A percentile compares a stretch with the other conserved stretches of the same genome.
Conservation (phyloP, 176 grass and related monocot species). For the Paspalum vaginatum region DNA sequence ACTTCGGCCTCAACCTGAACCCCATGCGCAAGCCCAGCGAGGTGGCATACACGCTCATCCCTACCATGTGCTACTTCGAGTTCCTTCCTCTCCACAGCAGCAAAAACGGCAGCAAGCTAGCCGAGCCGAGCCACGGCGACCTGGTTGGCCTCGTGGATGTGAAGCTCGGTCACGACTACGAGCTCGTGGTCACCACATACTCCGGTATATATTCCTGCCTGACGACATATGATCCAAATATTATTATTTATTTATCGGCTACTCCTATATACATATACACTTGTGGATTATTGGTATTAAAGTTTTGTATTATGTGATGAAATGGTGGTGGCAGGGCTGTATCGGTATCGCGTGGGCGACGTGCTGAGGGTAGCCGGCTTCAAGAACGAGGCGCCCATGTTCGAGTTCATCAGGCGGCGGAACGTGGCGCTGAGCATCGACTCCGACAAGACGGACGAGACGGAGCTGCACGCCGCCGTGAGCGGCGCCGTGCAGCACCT, state of each 20-base stretch:
- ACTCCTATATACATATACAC: no score
- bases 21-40: constrained; percentile 91
- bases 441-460: constrained; percentile 96
- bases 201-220: constrained; percentile 32
- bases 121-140: constrained; percentile 64
- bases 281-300: neutral
- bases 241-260: no score
- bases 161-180: constrained; percentile 84
- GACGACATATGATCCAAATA: neutral
- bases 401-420: constrained; percentile 81
- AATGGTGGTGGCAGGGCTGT: constrained; percentile 63
- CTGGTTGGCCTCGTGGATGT: constrained; percentile 83
- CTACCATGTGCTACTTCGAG: constrained; percentile 97
- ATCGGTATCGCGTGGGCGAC: constrained; percentile 93
- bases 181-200: constrained; percentile 95
- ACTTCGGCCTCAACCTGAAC: constrained; percentile 91
- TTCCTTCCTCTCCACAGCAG: constrained; percentile 62
- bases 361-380: constrained; percentile 84
- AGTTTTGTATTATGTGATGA: neutral
- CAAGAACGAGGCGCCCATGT: constrained; percentile 94
- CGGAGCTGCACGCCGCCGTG: constrained; percentile 92
- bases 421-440: constrained; percentile 96
- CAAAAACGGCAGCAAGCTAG: constrained; percentile 37
- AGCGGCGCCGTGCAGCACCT: constrained; percentile 68
- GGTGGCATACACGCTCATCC: constrained; percentile 93